Evolutionary conservation across 129 eudicot species (phyloP).

Genomic region (Helichrysum umbraculigerum): DNA sequence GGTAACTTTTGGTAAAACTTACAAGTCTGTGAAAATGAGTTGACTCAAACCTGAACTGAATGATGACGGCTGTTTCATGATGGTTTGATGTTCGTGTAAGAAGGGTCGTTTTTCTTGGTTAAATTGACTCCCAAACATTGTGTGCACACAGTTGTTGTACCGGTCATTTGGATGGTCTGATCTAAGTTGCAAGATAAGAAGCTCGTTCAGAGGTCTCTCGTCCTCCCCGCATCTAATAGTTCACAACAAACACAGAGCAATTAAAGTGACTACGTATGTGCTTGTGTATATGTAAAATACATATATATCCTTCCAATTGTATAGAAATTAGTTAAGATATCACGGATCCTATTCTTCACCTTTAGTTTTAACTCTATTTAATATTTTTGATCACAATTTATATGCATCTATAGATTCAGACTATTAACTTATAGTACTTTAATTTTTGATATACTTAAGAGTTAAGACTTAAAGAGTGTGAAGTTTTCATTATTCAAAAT

Average conservation of each 20-base stretch:
- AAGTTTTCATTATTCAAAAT: not conserved
- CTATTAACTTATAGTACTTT: not conserved
- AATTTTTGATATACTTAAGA: not conserved
- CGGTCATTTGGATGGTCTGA: constrained; percentile 45
- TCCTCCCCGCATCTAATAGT: constrained; percentile 88
- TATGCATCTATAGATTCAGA: not conserved
- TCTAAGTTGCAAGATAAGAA: constrained; percentile 76
- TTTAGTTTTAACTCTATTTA: not conserved
- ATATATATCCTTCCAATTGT: too few relatives aligned
- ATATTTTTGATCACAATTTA: too few relatives aligned
- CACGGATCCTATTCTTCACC: not conserved
- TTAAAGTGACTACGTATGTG: not conserved
- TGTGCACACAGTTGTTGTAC: constrained; percentile 43
- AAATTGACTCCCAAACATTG: constrained; percentile 37
- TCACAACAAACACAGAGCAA: constrained; percentile 2
- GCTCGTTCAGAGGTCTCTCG: constrained; percentile 78
- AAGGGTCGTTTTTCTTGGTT: constrained; percentile 42
- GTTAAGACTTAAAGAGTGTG: not conserved
- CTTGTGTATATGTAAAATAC: not conserved
- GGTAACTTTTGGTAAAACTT: not conserved
- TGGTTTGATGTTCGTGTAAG: constrained; percentile 25
- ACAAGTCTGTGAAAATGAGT: not conserved
- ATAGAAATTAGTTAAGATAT: not conserved
- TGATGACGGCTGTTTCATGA: constrained; percentile 31
- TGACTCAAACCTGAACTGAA: constrained; percentile 39